Conservation (phyloP, 352 stramenopile species). For the Phytophthora fragariae region DNA sequence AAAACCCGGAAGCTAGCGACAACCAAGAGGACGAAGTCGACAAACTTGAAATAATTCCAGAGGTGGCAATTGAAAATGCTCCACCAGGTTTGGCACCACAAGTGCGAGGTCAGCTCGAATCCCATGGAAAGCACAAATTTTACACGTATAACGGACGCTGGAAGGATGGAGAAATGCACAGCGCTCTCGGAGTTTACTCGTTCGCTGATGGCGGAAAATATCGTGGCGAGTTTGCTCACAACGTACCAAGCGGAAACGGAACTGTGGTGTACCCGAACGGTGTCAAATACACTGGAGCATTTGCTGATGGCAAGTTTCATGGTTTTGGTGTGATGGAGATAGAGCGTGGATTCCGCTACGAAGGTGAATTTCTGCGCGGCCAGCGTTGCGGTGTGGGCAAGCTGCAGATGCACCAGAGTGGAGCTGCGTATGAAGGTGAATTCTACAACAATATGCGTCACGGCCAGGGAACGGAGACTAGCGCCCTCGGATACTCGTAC, state of each 20-base stretch:
- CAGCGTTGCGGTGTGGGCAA: slow-evolving; percentile 56
- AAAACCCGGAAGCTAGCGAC: slow-evolving; percentile 30
- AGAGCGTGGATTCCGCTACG: slow-evolving; percentile 56
- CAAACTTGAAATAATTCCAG: slow-evolving; percentile 59
- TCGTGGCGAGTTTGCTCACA: slow-evolving; percentile 59
- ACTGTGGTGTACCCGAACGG: slow-evolving; percentile 72
- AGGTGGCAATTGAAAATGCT: slow-evolving; percentile 37
- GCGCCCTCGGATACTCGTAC: slow-evolving; percentile 65
- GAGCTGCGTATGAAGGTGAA: slow-evolving; percentile 66
- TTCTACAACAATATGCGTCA: slow-evolving; percentile 74
- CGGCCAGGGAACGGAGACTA: slow-evolving; percentile 70
- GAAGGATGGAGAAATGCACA: slow-evolving; percentile 76
- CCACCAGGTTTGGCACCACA: slow-evolving; percentile 68
- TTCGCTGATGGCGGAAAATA: slow-evolving; percentile 81
- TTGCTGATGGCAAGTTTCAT: slow-evolving; percentile 65
- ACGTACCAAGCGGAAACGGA: slow-evolving; percentile 50
- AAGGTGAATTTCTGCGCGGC: slow-evolving; percentile 63
- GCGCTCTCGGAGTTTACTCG: slow-evolving; percentile 66
- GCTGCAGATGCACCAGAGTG: slow-evolving; percentile 50
- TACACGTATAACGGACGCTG: slow-evolving; percentile 76
- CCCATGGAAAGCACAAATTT: slow-evolving; percentile 69
- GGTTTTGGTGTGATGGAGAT: slow-evolving; percentile 73
- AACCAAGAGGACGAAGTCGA: slow-evolving; percentile 56
- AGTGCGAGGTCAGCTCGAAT: slow-evolving; percentile 69
- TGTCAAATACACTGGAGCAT: slow-evolving; percentile 72